Conservation (phyloP, 345 rosid genomes). For the Conringia planisiliqua region DNA sequence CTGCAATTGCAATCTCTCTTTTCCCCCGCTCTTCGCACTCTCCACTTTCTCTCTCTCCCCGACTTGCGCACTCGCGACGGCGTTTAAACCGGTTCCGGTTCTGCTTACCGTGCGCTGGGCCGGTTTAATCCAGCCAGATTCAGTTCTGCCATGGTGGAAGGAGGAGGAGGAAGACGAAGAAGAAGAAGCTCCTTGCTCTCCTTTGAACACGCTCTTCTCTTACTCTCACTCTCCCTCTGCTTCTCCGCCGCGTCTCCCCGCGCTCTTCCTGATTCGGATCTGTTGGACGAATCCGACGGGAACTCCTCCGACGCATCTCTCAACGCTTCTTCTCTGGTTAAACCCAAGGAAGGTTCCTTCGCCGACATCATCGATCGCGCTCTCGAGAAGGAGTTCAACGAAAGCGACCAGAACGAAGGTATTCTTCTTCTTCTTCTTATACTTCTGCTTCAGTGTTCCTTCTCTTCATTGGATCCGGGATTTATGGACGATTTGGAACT, state of each 20-base stretch:
- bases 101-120: background rate
- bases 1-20: background rate
- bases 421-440: too few species aligned
- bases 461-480: conserved; percentile 14
- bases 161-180: background rate
- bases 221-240: conserved; percentile 19
- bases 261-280: conserved; percentile 29
- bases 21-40: background rate
- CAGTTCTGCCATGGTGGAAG: conserved; percentile 36
- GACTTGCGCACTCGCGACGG: conserved; percentile 7
- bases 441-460: background rate
- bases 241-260: conserved; percentile 25
- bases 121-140: conserved; percentile 21
- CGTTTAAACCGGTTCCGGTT: background rate
- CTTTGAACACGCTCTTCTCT: conserved; percentile 9
- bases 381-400: conserved; percentile 81
- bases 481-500: background rate
- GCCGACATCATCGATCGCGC: conserved; percentile 89
- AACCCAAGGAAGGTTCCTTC: conserved; percentile 61
- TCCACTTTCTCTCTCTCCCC: conserved; percentile 1
- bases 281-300: background rate
- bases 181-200: conserved; percentile 14
- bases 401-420: conserved; percentile 72
- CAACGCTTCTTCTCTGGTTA: conserved; percentile 30
- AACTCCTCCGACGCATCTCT: conserved; percentile 24